These are phyloP conservation scores for Debaryomyces nepalensis DNA, from an alignment of 1,139 yeast species.

Conservation along the genomic window DNA sequence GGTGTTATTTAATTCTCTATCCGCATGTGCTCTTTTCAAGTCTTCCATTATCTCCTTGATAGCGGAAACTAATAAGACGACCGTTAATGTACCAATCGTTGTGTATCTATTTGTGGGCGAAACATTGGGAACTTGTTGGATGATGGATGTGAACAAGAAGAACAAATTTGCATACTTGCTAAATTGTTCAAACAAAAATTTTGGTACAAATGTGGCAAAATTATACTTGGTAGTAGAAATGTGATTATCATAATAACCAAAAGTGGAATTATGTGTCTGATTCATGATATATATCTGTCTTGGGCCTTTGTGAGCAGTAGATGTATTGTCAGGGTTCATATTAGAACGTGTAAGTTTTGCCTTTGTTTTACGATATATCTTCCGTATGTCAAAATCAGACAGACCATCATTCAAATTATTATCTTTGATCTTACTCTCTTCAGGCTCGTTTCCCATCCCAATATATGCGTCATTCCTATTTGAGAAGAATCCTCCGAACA, in stretches of 20 bases:
- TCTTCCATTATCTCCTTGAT: conserved; percentile 91
- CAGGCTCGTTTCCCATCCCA: conserved; percentile 26
- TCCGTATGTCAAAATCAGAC: conserved; percentile 61
- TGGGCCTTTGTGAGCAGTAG: conserved; percentile 43
- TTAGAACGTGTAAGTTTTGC: conserved; percentile 17
- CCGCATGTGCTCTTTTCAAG: conserved; percentile 84
- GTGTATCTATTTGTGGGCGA: conserved; percentile 97
- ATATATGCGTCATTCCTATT: conserved; percentile 22
- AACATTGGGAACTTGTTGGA: conserved; percentile 96
- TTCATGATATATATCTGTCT: conserved; percentile 75
- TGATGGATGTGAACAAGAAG: conserved; percentile 87
- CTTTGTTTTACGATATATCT: conserved; percentile 37
- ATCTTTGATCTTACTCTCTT: conserved; percentile 20
- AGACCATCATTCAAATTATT: conserved; percentile 18
- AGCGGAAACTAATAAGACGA: conserved; percentile 89
- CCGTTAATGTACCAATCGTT: conserved; percentile 85
- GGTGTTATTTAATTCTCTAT: conserved; percentile 85
- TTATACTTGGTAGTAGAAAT: conserved; percentile 97
- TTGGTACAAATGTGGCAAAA: conserved; percentile 89
- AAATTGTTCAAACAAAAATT: conserved; percentile 93
- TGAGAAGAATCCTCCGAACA: conserved; percentile 20
- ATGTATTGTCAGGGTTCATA: conserved; percentile 11
- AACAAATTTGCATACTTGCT: conserved; percentile 96
- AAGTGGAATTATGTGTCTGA: conserved; percentile 53
- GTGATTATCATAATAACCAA: conserved; percentile 77